Percentiles rank a stretch among this genome's conserved stretches.
Evolutionary conservation across 495 filamentous ascomycete species (phyloP).

Genomic region (Penicillium silybi): DNA sequence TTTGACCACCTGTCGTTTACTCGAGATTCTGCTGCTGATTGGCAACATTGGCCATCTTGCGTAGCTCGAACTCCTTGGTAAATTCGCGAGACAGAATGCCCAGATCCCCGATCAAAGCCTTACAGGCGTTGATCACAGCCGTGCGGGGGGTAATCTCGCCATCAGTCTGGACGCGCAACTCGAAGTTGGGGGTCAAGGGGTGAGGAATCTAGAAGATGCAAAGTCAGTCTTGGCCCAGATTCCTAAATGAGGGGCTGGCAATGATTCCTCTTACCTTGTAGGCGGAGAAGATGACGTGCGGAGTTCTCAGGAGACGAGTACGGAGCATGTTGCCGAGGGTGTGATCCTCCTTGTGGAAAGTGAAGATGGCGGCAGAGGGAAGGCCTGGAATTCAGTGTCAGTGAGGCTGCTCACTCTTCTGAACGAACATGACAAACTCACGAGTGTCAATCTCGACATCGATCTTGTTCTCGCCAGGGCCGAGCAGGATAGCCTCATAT

Average conservation of each 20-base stretch:
- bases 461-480: constrained; percentile 87
- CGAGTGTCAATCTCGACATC: constrained; percentile 80
- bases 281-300: constrained; percentile 77
- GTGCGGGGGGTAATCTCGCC: constrained; percentile 81
- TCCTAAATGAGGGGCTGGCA: neutral
- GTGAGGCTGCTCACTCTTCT: neutral
- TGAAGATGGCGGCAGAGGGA: constrained; percentile 81
- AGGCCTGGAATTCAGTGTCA: constrained; percentile 52
- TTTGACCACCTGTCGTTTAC: constrained; percentile 12
- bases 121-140: constrained; percentile 73
- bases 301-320: constrained; percentile 71
- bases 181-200: constrained; percentile 79
- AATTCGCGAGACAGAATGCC: constrained; percentile 78
- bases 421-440: constrained; percentile 45
- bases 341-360: constrained; percentile 95
- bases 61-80: constrained; percentile 90
- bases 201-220: constrained; percentile 60
- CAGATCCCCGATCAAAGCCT: constrained; percentile 72
- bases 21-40: constrained; percentile 36
- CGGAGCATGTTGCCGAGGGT: constrained; percentile 88
- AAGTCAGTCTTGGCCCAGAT: constrained; percentile 1
- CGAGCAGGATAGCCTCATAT: constrained; percentile 86
- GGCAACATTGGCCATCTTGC: constrained; percentile 74
- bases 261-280: constrained; percentile 65
- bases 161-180: constrained; percentile 89